Evolutionary conservation across 495 filamentous ascomycete genomes (phyloP), one percentile per base, ranked within the genome.

Genomic region (Wilcoxina mikolae): DNA sequence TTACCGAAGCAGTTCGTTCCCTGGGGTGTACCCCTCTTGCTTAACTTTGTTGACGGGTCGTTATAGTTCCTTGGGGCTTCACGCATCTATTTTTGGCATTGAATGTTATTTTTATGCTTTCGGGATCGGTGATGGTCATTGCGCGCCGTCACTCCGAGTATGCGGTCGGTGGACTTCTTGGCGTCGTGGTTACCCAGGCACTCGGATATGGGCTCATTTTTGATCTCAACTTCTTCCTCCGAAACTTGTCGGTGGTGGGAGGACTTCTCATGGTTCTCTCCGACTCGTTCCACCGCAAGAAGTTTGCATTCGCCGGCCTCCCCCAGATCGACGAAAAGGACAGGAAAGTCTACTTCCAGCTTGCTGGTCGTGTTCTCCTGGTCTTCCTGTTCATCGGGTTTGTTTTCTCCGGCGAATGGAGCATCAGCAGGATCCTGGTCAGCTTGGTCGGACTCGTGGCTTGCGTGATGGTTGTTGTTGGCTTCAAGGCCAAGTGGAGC

Each of bases 401-500:
- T 65, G 83, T 98, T 57, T 94, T 95, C 72, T 84, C 86, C 29
- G 91, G 91, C 44, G 73, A 90, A 62, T 98, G 91, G 91, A 84
- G 79, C 58, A 67, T 95, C 58, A 84, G 85, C 74, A 77, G 91
- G 61, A 72, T 96, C 44, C 54, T 84, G 42, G 91, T 95, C 28
- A 86, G 81, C 60, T 56, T 86, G 50, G 71, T 95, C 56, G 91
- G 91, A 45, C 74, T 89, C 53, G 77, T 94, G 41, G 89, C 91
- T 38, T 96, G 93, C 63, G 80, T 98, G 59, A 98, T 98, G 91
- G 91, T 98, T 56, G 85, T 95, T 39, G 93, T 98, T 55, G 91
- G 91, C 43, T 98, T 98, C 78, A 98, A 98, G 81, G 89, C 91
- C 56, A 98, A 98, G 78, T 94, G 82, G 76, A 95, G 90, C 68